Conservation (phyloP, 768 basidiomycete species). For the Termitomyces sp. region DNA sequence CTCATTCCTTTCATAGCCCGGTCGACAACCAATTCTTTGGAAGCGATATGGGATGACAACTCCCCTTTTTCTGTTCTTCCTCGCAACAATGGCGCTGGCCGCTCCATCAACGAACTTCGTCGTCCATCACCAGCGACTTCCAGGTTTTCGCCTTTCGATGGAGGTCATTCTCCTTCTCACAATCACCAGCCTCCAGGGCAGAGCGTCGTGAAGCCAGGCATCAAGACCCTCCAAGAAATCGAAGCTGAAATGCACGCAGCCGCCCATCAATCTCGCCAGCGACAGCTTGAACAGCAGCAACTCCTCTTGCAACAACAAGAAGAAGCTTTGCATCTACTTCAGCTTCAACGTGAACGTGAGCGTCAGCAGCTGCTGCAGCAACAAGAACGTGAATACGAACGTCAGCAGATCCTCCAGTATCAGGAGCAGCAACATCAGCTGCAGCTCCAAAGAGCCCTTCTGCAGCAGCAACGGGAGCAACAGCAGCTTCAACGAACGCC, state of each 20-base stretch:
- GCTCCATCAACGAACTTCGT: slow-evolving; percentile 36
- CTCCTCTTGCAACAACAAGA: slow-evolving; percentile 46
- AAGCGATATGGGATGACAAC: slow-evolving; percentile 82
- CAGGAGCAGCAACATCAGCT: slow-evolving; percentile 52
- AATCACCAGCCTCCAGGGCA: slow-evolving; percentile 34
- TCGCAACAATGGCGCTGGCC: slow-evolving; percentile 47
- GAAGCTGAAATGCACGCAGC: slow-evolving; percentile 80
- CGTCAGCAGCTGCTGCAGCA: slow-evolving; percentile 24
- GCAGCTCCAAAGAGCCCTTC: slow-evolving; percentile 41
- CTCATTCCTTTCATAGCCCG: slow-evolving; percentile 30
- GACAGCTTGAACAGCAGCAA: slow-evolving; percentile 29
- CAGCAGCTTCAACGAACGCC: slow-evolving; percentile 56
- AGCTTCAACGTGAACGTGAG: slow-evolving; percentile 34
- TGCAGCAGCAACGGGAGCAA: slow-evolving; percentile 52
- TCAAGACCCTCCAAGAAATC: slow-evolving; percentile 76
- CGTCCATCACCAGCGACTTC: slow-evolving; percentile 30
- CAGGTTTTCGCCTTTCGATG: slow-evolving; percentile 41
- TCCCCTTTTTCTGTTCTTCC: slow-evolving; percentile 72
- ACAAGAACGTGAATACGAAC: slow-evolving; percentile 31
- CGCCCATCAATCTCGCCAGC: slow-evolving; percentile 42
- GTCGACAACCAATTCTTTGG: slow-evolving; percentile 49
- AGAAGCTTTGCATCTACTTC: slow-evolving; percentile 27
- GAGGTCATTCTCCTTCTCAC: slow-evolving; percentile 20
- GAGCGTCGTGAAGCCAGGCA: slow-evolving; percentile 34
- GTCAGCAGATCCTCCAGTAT: slow-evolving; percentile 46